Base-by-base conservation (phyloP, 805 yeast genomes). In the Starmerella sp. region DNA sequence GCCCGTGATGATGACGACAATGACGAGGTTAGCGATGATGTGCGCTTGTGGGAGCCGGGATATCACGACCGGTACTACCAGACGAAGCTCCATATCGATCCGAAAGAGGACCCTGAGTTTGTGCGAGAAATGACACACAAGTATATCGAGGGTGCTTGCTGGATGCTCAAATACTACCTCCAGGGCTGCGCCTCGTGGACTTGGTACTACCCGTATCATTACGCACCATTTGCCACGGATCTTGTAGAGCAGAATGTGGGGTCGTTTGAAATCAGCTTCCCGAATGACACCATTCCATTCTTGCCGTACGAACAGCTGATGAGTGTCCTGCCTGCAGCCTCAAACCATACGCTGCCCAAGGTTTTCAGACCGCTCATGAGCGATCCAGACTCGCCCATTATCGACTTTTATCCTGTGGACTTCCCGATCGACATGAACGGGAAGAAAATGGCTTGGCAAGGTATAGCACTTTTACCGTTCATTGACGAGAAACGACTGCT, bases 141-240 rank as follows among this genome's bases (percentile, higher is more conserved):
- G 49, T 93, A 93, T 65, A 77, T 93, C 54, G 96, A 91, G 69
- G 99, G 99, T 58, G 85, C 93, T 4, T 81, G 96, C n/a, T 93
- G 99, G 99, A 95, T 84, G 1, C 74, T 93, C 60, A 71, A 87
- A 53, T 93, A 93, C 68, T 93, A 93, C 71, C 91, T 87, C 69
- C 97, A 93, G 69, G 97, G 97, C 2, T 91, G 97, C 71, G 95
- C 96, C 0, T 91, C 97, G 0, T 93, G 99, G 99, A 83, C 83
- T 54, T 93, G 98, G 98, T 93, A 81, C 69, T 93, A 84, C 64
- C 98, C 97, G 0, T 91, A 83, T 67, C 97, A 93, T 66, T 95
- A 93, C 71, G 97, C 98, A 0, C 99, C 99, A 28, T 90, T 93
- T 75, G 97, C 97, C 0, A 77, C 83, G 6, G 99, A 93, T 68